phyloP scores from a whole-genome alignment of 75 land plant genomes.

The Gnetum montanum region DNA sequence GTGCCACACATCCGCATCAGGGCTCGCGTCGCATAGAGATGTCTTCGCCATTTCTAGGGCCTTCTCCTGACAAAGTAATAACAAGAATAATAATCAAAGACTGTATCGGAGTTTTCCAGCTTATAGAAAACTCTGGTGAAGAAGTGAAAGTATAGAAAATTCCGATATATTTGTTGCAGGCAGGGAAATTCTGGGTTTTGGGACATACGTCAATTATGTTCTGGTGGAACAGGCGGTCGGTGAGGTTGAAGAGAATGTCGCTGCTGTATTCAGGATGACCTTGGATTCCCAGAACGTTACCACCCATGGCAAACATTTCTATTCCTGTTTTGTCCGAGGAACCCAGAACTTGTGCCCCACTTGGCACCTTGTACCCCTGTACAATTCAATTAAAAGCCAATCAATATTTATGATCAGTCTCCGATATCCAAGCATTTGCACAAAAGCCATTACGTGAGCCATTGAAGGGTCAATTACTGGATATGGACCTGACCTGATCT shows the following conservation, averaged over 20 bases:
- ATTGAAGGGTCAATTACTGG: too few species aligned
- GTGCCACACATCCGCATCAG: conserved; percentile 52
- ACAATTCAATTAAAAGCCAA: too few species aligned
- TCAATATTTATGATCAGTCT: too few species aligned
- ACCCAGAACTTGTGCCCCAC: conserved; percentile 46
- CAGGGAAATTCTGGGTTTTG: neutral
- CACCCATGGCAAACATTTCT: conserved; percentile 59
- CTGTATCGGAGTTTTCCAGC: too few species aligned
- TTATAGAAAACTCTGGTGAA: neutral
- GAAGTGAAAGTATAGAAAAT: neutral
- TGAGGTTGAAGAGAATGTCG: conserved; percentile 54
- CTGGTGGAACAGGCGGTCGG: conserved; percentile 25
- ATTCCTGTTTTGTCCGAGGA: conserved; percentile 52
- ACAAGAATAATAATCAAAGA: too few species aligned
- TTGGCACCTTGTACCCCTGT: conserved; percentile 55
- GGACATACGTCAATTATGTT: conserved; percentile 34
- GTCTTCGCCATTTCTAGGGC: conserved; percentile 19
- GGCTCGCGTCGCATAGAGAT: conserved; percentile 21
- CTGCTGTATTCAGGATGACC: conserved; percentile 84
- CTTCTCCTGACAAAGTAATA: neutral
- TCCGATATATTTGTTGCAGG: too few species aligned
- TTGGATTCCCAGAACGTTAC: conserved; percentile 74
- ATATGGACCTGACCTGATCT: conserved; percentile 71
- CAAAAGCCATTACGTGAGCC: too few species aligned
- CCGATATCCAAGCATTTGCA: too few species aligned